These are phyloP conservation scores for Beauveria scarabaeidicola DNA, from an alignment of 2,329 filamentous ascomycete species.

Conservation along the genomic window DNA sequence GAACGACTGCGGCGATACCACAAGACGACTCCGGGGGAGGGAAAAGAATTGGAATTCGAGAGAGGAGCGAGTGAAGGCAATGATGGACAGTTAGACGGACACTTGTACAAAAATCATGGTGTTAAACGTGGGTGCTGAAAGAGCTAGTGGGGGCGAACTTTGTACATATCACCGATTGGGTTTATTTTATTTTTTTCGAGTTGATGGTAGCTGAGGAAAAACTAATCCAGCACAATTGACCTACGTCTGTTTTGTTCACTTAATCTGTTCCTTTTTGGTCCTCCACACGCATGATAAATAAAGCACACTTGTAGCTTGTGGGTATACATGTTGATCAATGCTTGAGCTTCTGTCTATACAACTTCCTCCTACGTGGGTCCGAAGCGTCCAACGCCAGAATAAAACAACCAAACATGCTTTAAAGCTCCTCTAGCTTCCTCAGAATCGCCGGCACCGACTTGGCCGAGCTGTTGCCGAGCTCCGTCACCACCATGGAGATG, in stretches of 20 bases:
- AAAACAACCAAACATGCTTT: conserved; percentile 16
- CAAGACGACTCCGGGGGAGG: background rate
- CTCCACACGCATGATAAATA: background rate
- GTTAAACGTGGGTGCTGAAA: background rate
- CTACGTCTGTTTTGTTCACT: background rate
- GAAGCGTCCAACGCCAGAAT: background rate
- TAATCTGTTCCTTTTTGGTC: too few relatives aligned
- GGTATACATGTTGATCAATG: conserved; percentile 6
- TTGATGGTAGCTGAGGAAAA: background rate
- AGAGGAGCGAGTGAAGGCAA: background rate
- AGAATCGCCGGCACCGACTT: conserved; percentile 67
- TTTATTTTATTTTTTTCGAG: background rate
- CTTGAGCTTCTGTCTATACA: background rate
- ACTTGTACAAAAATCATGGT: conserved; percentile 3
- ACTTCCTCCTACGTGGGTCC: background rate
- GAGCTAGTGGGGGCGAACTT: background rate
- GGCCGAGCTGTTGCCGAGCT: conserved; percentile 78
- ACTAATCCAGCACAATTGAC: background rate
- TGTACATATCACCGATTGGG: conserved; percentile 8
- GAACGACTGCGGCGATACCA: conserved; percentile 1
- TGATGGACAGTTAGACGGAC: background rate
- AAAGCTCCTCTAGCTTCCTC: conserved; percentile 49
- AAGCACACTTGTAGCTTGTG: background rate
- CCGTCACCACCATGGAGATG: conserved; percentile 82
- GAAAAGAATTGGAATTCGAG: background rate